Evolutionary conservation across 2,329 filamentous ascomycete genomes (phyloP), one percentile per base, ranked within the genome.

Genomic region (Epichloe brachyelytri): DNA sequence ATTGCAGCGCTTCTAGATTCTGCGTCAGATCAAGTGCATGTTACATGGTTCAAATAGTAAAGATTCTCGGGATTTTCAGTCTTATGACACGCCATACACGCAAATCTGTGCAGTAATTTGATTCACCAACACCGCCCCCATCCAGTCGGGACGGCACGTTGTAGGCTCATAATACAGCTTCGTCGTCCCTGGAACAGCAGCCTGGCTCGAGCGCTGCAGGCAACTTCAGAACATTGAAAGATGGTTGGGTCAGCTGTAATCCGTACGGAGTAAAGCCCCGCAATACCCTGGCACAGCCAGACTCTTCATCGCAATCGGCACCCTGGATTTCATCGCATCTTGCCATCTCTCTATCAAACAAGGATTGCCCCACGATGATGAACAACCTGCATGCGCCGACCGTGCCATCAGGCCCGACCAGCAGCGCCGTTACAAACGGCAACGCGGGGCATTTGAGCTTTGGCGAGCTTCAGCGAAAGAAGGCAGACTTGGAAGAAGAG

Each of bases 401-500:
- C 10, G 70, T 81, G 57, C 68, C 84, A 52, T 90, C 89, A 41
- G 90, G 89, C 54, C 86, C 88, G 36, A 84, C 82, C 10, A 83
- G 82, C 51, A 76, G 75, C 30, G 71, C 75, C 41, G 57, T 68
- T 39, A 70, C 74, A 50, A 86, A 85, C 65, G 84, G 85, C 57
- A 70, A 78, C 58, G 71, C 78, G 49, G 71, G 72, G 57, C 76
- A 83, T 55, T 69, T 88, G 58, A 84, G 86, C 47, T 80, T 96
- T 63, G 71, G 78, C 43, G 85, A 95, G 70, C 79, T 97, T 48
- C 87, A 93, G 63, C 77, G 78, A 36, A 86, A 88, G 70, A 97
- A 95, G 67, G 83, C 91, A 58, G 77, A 80, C 51, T 71, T 95
- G 43, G 93, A 98, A 70, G 82, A 80, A 46, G 91, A 98, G 70